These are phyloP conservation scores for Cetraspora pellucida DNA, from an alignment of 192 early-diverging fungal species.

Conservation along the genomic window DNA sequence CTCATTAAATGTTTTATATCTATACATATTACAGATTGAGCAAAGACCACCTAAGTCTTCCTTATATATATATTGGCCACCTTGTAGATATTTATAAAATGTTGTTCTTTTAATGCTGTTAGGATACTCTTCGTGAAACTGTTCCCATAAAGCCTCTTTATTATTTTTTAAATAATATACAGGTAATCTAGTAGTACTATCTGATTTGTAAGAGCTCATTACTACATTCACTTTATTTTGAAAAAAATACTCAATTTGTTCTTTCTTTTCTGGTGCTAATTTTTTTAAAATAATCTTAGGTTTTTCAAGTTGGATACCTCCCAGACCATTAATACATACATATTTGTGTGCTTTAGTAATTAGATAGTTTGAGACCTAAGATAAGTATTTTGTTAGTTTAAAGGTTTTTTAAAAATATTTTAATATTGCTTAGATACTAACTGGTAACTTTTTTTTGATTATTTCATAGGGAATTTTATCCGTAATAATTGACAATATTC, in stretches of 20 bases:
- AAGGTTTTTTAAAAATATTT: too few species aligned
- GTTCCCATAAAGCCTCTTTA: conserved; percentile 4
- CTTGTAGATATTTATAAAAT: neutral
- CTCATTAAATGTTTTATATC: neutral
- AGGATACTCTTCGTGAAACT: neutral
- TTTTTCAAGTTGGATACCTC: too few species aligned
- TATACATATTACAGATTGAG: conserved; percentile 8
- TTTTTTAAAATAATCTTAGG: neutral
- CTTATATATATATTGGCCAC: neutral
- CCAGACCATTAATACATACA: too few species aligned
- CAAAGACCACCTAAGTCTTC: neutral
- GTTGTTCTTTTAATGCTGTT: neutral
- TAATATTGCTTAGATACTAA: too few species aligned
- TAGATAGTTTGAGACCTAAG: too few species aligned
- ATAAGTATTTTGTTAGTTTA: too few species aligned
- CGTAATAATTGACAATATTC: too few species aligned
- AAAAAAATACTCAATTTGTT: neutral
- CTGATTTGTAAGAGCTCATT: conserved; percentile 18
- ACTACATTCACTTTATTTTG: neutral
- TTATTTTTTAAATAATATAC: conserved; percentile 19
- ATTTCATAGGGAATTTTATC: too few species aligned
- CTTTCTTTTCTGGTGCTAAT: neutral
- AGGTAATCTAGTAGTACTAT: neutral
- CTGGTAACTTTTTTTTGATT: too few species aligned
- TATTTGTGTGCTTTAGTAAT: too few species aligned